These are phyloP conservation scores for Cucurbita maxima DNA, from an alignment of 306 rosid genomes.

Conservation along the genomic window DNA sequence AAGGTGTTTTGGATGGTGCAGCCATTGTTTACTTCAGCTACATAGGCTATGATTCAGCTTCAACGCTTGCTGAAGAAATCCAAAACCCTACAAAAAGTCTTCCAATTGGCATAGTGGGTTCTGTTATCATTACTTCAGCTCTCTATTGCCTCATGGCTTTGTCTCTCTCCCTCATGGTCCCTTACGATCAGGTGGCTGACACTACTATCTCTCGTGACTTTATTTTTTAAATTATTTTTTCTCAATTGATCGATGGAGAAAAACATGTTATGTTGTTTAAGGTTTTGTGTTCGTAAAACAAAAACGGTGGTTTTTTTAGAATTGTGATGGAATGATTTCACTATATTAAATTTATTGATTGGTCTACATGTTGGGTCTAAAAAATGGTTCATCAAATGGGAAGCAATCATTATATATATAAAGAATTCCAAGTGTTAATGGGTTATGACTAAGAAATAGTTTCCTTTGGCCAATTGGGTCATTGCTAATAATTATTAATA, in stretches of 20 bases:
- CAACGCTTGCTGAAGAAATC: conserved; percentile 92
- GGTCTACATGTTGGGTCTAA: neutral
- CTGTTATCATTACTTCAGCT: conserved; percentile 66
- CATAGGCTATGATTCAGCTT: conserved; percentile 90
- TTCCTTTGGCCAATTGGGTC: neutral
- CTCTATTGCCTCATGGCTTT: conserved; percentile 85
- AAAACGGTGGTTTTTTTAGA: too few relatives aligned
- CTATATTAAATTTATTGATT: neutral
- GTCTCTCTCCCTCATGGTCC: conserved; percentile 67
- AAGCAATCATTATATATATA: neutral
- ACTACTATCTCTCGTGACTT: too few relatives aligned
- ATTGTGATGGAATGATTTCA: too few relatives aligned
- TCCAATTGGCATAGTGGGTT: conserved; percentile 80
- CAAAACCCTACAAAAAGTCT: conserved; percentile 55
- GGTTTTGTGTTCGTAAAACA: too few relatives aligned
- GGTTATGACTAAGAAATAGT: neutral
- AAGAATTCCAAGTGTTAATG: neutral
- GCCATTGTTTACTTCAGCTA: conserved; percentile 82
- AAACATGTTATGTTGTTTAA: too few relatives aligned
- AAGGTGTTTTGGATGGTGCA: conserved; percentile 79
- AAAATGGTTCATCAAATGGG: neutral
- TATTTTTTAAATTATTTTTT: too few relatives aligned
- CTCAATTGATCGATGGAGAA: too few relatives aligned
- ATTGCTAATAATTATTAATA: neutral
- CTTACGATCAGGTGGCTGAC: conserved; percentile 44